Percentiles rank a stretch among this genome's conserved stretches.
These are phyloP conservation scores for Selaginella tamariscina DNA, from an alignment of 75 land plant genomes.

Conservation along the genomic window DNA sequence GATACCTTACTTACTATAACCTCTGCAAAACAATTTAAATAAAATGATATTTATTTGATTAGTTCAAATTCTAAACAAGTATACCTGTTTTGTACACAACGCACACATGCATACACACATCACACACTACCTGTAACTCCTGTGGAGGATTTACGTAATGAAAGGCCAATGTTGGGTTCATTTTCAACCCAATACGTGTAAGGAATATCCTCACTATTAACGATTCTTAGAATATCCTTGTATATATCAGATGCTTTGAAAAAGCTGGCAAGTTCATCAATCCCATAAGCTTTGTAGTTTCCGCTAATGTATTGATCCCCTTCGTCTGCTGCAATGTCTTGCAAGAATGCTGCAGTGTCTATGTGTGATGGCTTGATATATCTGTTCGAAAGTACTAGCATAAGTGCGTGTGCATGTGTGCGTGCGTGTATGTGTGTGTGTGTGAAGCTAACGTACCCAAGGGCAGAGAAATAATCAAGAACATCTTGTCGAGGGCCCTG, in stretches of 20 bases:
- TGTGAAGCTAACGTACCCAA: background rate
- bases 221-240: background rate
- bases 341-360: constrained; percentile 2
- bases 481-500: constrained; percentile 10
- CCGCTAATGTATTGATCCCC: background rate
- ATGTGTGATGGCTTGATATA: background rate
- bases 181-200: constrained; percentile 23
- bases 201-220: background rate
- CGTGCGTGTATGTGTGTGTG: too few species aligned
- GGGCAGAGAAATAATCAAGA: background rate
- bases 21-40: constrained; percentile 15
- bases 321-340: constrained; percentile 7
- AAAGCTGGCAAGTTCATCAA: background rate
- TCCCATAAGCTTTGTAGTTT: background rate
- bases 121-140: background rate
- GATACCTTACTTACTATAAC: constrained; percentile 21
- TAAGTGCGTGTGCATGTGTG: too few species aligned
- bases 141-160: constrained; percentile 18
- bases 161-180: constrained; percentile 22
- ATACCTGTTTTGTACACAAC: background rate
- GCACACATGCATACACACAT: background rate
- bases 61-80: background rate
- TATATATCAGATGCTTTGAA: background rate
- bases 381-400: too few species aligned
- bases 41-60: constrained; percentile 3